Base-by-base conservation (phyloP, 78 protist genomes). In the Cavenderia fasciculata region DNA sequence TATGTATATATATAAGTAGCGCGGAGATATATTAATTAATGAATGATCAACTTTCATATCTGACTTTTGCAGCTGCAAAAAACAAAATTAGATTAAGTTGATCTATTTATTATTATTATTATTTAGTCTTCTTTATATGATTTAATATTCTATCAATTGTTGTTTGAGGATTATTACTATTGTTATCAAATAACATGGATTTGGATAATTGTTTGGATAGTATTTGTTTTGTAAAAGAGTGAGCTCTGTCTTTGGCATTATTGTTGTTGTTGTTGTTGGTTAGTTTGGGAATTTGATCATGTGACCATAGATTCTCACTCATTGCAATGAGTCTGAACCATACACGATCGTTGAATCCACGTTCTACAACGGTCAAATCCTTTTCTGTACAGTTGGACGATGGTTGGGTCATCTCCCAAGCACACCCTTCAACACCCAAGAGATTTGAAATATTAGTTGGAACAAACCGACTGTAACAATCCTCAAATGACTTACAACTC, bases 351-450 rank as follows among this genome's bases (percentile, higher is more conserved):
- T 27, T 18, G 44, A 52, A 79, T 12, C 71, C 51, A 31, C 89
- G 21, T 14, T 79, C 89, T 1, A 27, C 27, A 27, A 51, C 25
- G 4, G 31, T 23, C 36, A 16, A n/a, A 56, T 79, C 69, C 33
- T 51, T 68, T 34, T 79, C 89, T 7, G 33, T 29, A 23, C 78
- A 79, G 4, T 12, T n/a, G 38, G 33, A 25, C 3, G 51, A n/a
- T 8, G 19, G 7, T 14, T 57, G 69, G 8, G 70, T 51, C 56
- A 79, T 21, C 12, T 79, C 89, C 89, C 89, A 79, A 8, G 89
- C 89, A 79, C 89, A 79, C 10, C 78, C 76, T 19, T 79, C 89
- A 7, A 79, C 34, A 21, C 89, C 89, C 3, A 79, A 25, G 10
- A 79, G 43, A 14, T 51, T 51, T 16, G 11, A 29, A 33, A 34